phyloP scores from a whole-genome alignment of 2,329 filamentous ascomycete genomes.

The Epichloe sp. region DNA sequence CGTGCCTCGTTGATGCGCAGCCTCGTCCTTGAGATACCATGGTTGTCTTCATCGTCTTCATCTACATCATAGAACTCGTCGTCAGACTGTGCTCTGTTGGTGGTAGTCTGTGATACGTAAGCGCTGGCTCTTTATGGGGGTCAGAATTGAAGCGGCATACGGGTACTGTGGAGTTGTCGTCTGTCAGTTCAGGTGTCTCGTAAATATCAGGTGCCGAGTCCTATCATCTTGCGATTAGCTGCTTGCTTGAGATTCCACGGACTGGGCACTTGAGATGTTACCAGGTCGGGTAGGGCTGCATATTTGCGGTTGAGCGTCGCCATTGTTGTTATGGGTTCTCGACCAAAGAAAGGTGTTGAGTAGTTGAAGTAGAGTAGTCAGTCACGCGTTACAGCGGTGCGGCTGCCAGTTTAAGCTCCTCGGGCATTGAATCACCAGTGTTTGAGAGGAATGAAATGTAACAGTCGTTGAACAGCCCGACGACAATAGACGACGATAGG shows the following conservation, averaged over 20 bases:
- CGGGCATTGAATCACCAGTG: neutral
- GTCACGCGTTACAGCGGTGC: neutral
- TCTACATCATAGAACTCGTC: constrained; percentile 51
- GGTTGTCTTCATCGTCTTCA: constrained; percentile 46
- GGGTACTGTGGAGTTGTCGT: constrained; percentile 75
- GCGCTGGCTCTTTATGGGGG: neutral
- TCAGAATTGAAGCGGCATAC: constrained; percentile 33
- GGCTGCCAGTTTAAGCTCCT: neutral
- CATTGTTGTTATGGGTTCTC: constrained; percentile 1
- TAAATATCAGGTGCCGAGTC: constrained; percentile 92
- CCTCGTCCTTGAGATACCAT: constrained; percentile 61
- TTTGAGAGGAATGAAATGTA: neutral
- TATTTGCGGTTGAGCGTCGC: constrained; percentile 67
- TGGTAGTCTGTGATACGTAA: constrained; percentile 34
- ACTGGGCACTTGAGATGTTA: constrained; percentile 23
- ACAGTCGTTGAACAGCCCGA: neutral
- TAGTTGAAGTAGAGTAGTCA: neutral
- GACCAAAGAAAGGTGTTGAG: neutral
- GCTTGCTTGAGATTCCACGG: constrained; percentile 5
- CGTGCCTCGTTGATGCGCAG: constrained; percentile 70
- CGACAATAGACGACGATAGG: neutral
- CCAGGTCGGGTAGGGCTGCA: constrained; percentile 66
- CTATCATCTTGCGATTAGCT: constrained; percentile 29
- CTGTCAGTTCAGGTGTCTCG: constrained; percentile 85
- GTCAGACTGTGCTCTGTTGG: constrained; percentile 44